Evolutionary conservation across 2,329 filamentous ascomycete species (phyloP).

Genomic region (Hypoxylon sp.): DNA sequence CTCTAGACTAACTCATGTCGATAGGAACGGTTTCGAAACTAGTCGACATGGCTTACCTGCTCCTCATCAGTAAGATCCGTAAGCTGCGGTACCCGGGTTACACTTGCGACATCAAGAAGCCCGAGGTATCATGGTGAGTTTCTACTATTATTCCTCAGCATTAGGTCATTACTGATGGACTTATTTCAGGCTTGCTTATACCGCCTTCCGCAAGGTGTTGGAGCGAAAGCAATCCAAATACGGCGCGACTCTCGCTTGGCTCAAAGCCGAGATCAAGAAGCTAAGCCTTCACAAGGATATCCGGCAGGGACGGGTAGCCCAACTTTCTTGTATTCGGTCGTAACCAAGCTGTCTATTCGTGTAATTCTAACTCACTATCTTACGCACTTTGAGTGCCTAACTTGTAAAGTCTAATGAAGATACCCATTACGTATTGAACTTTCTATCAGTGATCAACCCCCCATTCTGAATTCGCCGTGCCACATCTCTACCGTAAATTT

Average conservation of each 20-base stretch:
- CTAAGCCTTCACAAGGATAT: constrained; percentile 57
- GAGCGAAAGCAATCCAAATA: constrained; percentile 80
- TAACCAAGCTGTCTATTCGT: not conserved
- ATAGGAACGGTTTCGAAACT: constrained; percentile 76
- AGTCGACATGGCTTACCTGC: constrained; percentile 72
- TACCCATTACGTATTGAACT: constrained; percentile 7
- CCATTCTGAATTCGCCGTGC: constrained; percentile 14
- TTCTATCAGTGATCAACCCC: not conserved
- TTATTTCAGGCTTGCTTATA: constrained; percentile 72
- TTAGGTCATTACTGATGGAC: constrained; percentile 27
- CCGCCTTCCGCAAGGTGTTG: constrained; percentile 79
- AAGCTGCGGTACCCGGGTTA: constrained; percentile 65
- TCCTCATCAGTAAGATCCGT: constrained; percentile 71
- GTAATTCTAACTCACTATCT: not conserved
- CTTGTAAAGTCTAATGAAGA: constrained; percentile 19
- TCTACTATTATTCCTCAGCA: not conserved
- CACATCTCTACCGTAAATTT: not conserved
- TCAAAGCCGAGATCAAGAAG: constrained; percentile 65
- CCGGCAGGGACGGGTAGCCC: constrained; percentile 47
- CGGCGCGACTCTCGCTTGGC: constrained; percentile 75
- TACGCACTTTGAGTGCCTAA: constrained; percentile 3
- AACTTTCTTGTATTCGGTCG: constrained; percentile 22
- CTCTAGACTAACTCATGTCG: constrained; percentile 13
- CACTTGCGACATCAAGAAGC: constrained; percentile 70
- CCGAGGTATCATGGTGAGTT: constrained; percentile 74